Base-by-base conservation (phyloP, 192 early-diverging fungal genomes). In the Backusella westeae region DNA sequence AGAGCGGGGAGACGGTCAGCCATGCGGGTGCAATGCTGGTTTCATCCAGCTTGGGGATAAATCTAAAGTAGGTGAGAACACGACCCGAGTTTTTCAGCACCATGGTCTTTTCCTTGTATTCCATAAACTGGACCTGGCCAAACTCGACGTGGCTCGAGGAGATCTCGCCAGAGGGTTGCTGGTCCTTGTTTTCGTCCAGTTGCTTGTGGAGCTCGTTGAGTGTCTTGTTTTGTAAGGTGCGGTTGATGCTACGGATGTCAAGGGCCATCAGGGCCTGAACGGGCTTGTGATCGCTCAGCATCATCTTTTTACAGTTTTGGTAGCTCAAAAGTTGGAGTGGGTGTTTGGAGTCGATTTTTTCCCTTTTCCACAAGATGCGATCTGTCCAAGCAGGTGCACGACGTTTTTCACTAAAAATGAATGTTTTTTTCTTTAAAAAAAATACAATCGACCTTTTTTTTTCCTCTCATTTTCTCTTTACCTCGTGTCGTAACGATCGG, bases 331-430 rank as follows among this genome's bases (percentile, higher is more conserved):
- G 74, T 15, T 81, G 75, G 8, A 90, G 79, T 34, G 56, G 38
- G 7, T 70, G 88, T 9, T 67, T 36, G 1, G 49, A 15, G 0
- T 52, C 42, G 26, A n/a, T 15, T 35, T 72, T 42, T 19, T 69
- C 38, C 56, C 75, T 93, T 75, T 90, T 90, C 94, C 94, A 98
- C 49, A 98, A 83, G 32, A 99, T 91, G 36, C 98, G 91, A 78
- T 99, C 98, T 75, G 95, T 97, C 90, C 96, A 99, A 1, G 95
- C 91, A 17, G 98, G 98, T 4, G 91, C 83, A 35, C 98, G 87
- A 21, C 85, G 85, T 76, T 96, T 96, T 76, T 93, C 93, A 67
- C 90, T 21, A 39, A 32, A 32, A 32, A 32, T 0, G 8, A 39
- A 39, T 39, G 38, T 17, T 19, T 73, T 32, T 32, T 32, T 2